Percentiles rank a stretch among this genome's conserved stretches.
These are phyloP conservation scores for Schizochytrium sp. DNA, from an alignment of 108 stramenopile species.

Conservation along the genomic window DNA sequence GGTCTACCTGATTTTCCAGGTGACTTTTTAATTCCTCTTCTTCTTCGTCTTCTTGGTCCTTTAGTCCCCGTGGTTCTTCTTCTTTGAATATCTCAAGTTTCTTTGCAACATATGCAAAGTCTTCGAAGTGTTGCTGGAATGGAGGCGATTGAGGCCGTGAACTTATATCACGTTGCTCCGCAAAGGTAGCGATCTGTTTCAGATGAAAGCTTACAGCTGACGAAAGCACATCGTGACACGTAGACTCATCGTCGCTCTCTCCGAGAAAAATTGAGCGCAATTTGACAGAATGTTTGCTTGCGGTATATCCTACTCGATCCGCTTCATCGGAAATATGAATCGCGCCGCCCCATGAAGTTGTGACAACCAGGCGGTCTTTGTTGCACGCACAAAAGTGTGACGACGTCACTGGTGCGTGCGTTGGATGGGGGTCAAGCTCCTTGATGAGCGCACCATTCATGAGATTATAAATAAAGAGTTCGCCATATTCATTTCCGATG, in stretches of 20 bases:
- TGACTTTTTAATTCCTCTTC: neutral
- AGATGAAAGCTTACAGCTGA: conserved; percentile 32
- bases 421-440: conserved; percentile 50
- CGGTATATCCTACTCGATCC: neutral
- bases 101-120: no score
- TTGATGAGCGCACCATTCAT: conserved; percentile 60
- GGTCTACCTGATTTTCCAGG: no score
- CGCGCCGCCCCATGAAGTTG: conserved; percentile 3
- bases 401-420: neutral
- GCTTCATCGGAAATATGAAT: neutral
- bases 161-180: neutral
- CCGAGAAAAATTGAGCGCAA: conserved; percentile 7
- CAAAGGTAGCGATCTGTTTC: conserved; percentile 36
- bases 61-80: neutral
- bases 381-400: neutral
- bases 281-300: neutral
- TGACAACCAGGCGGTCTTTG: conserved; percentile 11
- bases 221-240: neutral
- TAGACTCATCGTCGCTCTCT: neutral
- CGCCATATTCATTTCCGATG: conserved; percentile 17
- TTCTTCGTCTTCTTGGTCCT: neutral
- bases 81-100: no score
- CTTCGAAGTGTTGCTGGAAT: neutral
- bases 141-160: neutral
- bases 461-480: conserved; percentile 18